These are phyloP conservation scores for Sarcomyxa edulis DNA, from an alignment of 768 basidiomycete genomes.

Conservation along the genomic window DNA sequence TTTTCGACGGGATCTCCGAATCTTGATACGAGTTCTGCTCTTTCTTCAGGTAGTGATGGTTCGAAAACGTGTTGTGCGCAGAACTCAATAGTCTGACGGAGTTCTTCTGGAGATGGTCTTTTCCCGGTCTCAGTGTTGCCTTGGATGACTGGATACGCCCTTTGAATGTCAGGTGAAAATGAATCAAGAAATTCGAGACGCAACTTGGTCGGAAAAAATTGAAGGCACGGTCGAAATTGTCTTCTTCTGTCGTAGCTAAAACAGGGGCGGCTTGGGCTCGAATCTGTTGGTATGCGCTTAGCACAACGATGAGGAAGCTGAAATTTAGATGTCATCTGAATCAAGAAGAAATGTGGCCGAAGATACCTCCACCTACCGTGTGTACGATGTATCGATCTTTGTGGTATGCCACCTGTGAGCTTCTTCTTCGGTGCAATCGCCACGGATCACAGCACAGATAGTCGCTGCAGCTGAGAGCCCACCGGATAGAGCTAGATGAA, in stretches of 20 bases:
- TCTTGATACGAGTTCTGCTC: slow-evolving; percentile 3
- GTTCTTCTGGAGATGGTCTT: slow-evolving; percentile 11
- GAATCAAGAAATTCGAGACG: slow-evolving; percentile 1
- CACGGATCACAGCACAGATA: slow-evolving; percentile 21
- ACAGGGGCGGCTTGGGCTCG: slow-evolving; percentile 26
- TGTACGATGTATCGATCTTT: slow-evolving; percentile 20
- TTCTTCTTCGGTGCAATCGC: slow-evolving; percentile 15
- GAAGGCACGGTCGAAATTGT: slow-evolving; percentile 38
- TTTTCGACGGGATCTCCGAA: slow-evolving; percentile 2
- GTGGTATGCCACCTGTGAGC: slow-evolving; percentile 20
- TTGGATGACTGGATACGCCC: slow-evolving; percentile 11
- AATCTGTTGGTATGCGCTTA: slow-evolving; percentile 39
- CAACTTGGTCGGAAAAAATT: slow-evolving; percentile 31
- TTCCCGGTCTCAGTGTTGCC: slow-evolving; percentile 14
- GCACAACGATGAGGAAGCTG: slow-evolving; percentile 33
- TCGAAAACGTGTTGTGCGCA: slow-evolving; percentile 18
- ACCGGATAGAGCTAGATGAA: slow-evolving; percentile 27
- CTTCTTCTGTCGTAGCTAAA: slow-evolving; percentile 28
- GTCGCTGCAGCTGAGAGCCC: slow-evolving; percentile 25
- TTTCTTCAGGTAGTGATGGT: slow-evolving; percentile 18
- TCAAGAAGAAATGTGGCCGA: not conserved
- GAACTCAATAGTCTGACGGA: slow-evolving; percentile 16
- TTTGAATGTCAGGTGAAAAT: not conserved
- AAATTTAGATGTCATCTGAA: no score
- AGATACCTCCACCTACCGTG: slow-evolving; percentile 16